Conservation (phyloP, 805 yeast genomes). For the Candida manassasensis region DNA sequence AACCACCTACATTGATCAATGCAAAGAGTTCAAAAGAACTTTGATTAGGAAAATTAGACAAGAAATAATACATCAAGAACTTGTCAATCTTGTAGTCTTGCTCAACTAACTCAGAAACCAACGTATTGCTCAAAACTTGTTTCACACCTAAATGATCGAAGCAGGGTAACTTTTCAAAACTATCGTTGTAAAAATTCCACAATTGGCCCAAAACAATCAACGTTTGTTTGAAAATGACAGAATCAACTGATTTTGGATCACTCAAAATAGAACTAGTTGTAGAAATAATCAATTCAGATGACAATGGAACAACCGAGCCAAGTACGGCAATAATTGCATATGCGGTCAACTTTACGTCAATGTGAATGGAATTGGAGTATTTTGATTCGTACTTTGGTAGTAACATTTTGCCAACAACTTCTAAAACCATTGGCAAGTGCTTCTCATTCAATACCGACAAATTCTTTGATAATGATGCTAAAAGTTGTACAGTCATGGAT, state of each 20-base stretch:
- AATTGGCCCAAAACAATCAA: slow-evolving; percentile 38
- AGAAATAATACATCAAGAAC: slow-evolving; percentile 26
- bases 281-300: slow-evolving; percentile 23
- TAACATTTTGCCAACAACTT: slow-evolving; percentile 53
- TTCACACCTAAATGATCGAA: slow-evolving; percentile 15
- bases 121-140: slow-evolving; percentile 5
- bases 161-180: slow-evolving; percentile 10
- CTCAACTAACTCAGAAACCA: slow-evolving; percentile 11
- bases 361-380: slow-evolving; percentile 15
- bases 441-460: slow-evolving; percentile 41
- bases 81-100: slow-evolving; percentile 28
- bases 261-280: slow-evolving; percentile 31
- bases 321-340: slow-evolving; percentile 79
- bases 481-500: slow-evolving; percentile 60
- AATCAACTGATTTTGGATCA: slow-evolving; percentile 19
- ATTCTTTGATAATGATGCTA: slow-evolving; percentile 56
- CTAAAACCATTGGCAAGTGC: slow-evolving; percentile 53
- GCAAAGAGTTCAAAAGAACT: slow-evolving; percentile 20
- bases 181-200: slow-evolving; percentile 23
- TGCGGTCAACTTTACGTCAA: slow-evolving; percentile 75
- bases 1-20: slow-evolving; percentile 16
- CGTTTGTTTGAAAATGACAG: slow-evolving; percentile 25
- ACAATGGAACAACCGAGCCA: slow-evolving; percentile 64
- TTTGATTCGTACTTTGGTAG: slow-evolving; percentile 27
- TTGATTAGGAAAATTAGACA: slow-evolving; percentile 19